Conservation (phyloP, 495 filamentous ascomycete species). For the Tetracladium setigerum region DNA sequence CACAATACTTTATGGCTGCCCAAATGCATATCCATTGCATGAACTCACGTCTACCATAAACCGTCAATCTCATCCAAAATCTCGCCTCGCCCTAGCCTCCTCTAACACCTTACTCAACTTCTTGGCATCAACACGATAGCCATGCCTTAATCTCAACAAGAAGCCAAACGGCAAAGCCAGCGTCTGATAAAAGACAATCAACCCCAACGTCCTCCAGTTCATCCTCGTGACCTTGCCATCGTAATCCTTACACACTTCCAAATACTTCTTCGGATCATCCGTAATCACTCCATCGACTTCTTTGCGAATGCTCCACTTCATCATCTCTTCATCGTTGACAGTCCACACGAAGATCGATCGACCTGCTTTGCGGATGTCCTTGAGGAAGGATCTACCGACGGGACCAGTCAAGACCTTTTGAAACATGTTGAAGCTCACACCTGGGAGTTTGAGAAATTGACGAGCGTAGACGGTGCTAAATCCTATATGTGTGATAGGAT, state of each 20-base stretch:
- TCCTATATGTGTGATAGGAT: conserved; percentile 64
- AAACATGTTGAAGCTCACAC: conserved; percentile 69
- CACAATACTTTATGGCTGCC: too few relatives aligned
- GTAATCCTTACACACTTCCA: conserved; percentile 32
- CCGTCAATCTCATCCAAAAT: too few relatives aligned
- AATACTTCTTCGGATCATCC: conserved; percentile 44
- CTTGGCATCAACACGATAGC: not conserved
- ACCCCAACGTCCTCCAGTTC: not conserved
- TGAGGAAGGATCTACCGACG: conserved; percentile 53
- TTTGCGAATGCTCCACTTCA: conserved; percentile 58
- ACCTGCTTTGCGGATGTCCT: conserved; percentile 42
- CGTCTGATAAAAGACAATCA: conserved; percentile 7
- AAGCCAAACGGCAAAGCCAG: conserved; percentile 12
- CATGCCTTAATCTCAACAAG: conserved; percentile 9
- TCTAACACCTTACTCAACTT: conserved; percentile 4
- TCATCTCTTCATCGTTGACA: conserved; percentile 64
- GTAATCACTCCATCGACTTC: conserved; percentile 47
- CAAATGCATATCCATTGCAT: too few relatives aligned
- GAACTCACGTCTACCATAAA: too few relatives aligned
- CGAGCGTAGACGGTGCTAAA: conserved; percentile 60
- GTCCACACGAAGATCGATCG: conserved; percentile 74
- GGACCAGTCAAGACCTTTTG: conserved; percentile 58
- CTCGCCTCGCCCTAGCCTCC: not conserved
- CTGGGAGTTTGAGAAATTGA: conserved; percentile 54
- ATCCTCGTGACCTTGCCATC: conserved; percentile 12